These are phyloP conservation scores for Pseudocercospora cruenta DNA, from an alignment of 2,329 filamentous ascomycete species.

Conservation along the genomic window DNA sequence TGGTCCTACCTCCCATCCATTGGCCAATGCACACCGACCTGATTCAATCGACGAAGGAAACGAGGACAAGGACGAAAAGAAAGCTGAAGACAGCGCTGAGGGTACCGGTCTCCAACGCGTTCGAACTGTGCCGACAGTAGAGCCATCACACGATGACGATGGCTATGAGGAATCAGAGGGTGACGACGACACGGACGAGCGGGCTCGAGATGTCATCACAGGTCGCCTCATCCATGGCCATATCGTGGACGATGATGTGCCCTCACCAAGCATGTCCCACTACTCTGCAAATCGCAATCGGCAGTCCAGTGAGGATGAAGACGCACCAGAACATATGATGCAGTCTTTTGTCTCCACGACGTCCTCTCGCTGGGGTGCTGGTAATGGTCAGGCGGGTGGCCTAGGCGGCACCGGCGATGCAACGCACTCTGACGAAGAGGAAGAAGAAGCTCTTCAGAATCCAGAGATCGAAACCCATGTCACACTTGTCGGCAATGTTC, in stretches of 20 bases:
- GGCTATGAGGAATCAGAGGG: conserved; percentile 39
- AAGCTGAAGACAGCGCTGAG: conserved; percentile 2
- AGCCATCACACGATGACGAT: conserved; percentile 34
- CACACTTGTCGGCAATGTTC: conserved; percentile 94
- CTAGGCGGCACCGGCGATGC: conserved; percentile 85
- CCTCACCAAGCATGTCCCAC: conserved; percentile 70
- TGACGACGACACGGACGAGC: conserved; percentile 48
- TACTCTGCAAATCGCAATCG: conserved; percentile 57
- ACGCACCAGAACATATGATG: conserved; percentile 82
- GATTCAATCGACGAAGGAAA: conserved; percentile 31
- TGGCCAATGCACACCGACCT: conserved; percentile 37
- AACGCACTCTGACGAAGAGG: conserved; percentile 82
- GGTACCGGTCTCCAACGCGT: conserved; percentile 25
- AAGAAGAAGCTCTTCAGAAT: conserved; percentile 84
- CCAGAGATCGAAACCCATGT: conserved; percentile 89
- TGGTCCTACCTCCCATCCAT: conserved; percentile 34
- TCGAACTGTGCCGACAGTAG: conserved; percentile 34
- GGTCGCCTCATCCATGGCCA: conserved; percentile 91
- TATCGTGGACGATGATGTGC: conserved; percentile 82
- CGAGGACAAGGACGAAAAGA: conserved; percentile 5
- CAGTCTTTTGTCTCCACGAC: conserved; percentile 78
- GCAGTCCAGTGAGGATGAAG: conserved; percentile 50
- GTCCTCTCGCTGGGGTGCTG: conserved; percentile 64
- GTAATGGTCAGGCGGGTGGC: conserved; percentile 48
- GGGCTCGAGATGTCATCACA: conserved; percentile 86